Evolutionary conservation across 257 asterid species (phyloP), one percentile per base, ranked within the genome.

Genomic region (Datura wrightii): DNA sequence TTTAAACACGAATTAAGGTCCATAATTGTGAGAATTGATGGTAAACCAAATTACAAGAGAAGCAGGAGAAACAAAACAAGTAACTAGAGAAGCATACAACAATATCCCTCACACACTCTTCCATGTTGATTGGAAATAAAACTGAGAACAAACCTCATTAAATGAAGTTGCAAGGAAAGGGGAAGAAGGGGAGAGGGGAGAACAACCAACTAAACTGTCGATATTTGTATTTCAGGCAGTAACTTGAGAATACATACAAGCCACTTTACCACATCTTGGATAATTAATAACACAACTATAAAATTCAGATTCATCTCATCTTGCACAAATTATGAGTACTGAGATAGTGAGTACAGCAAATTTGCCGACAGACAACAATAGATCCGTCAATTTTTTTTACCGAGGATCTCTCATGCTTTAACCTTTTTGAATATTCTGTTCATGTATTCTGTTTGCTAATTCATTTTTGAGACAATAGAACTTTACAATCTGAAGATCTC

Each of bases 361-460:
- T 31, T 54, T 36, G 19, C 31, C 5, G 3, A 52, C 3, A 10
- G 53, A 71, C 63, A 50, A 46, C 63, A 52, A 13, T 1, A 76
- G 24, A 76, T 50, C 81, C 58, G 31, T 14, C 46, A 31, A 74
- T 0, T 1, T 2, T 2, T 69, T 74, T 74, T 74, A 74, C 19
- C 6, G 60, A 74, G 60, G 59, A 74, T 48, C 60, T 74, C 44
- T 48, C 58, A 46, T 74, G 7, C 60, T 74, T 48, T 53, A 74
- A 74, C 81, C 56, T 48, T 74, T 69, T 19, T 46, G 80, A 74
- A 74, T 74, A 74, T 48, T 48, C 80, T 74, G 80, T 48, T 72
- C 37, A 48, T 39, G 79, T 48, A 74, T 50, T 74, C 59, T 74
- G 58, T 19, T 19, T 46, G 3, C 42, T 48, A 39, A 69, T 69